phyloP scores from a whole-genome alignment of 2,329 filamentous ascomycete genomes.

The Verticillium longisporum region DNA sequence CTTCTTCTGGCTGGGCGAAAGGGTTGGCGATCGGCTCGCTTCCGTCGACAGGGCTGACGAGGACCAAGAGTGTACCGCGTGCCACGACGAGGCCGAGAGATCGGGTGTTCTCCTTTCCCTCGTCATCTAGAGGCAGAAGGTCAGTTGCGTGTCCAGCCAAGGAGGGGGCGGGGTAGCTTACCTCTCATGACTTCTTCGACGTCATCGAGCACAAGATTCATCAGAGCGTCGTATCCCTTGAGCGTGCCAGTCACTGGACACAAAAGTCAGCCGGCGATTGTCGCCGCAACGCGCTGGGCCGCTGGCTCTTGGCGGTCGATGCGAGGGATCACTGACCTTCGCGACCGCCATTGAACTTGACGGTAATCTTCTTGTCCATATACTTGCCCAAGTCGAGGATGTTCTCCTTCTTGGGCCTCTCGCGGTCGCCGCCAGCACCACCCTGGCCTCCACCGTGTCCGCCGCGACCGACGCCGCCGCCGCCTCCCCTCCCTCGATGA shows the following conservation, averaged over 20 bases:
- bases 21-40: slow-evolving; percentile 96
- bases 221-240: slow-evolving; percentile 94
- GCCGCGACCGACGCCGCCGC: slow-evolving; percentile 33
- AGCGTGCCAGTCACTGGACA: slow-evolving; percentile 72
- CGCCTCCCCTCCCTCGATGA: slow-evolving; percentile 33
- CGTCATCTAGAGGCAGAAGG: slow-evolving; percentile 60
- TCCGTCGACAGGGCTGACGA: slow-evolving; percentile 88
- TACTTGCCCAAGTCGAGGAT: slow-evolving; percentile 94
- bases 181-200: slow-evolving; percentile 86
- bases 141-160: slow-evolving; percentile 1
- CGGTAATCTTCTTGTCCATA: slow-evolving; percentile 90
- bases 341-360: slow-evolving; percentile 93
- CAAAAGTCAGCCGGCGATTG: not conserved
- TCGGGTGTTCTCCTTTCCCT: slow-evolving; percentile 79
- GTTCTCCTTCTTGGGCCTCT: slow-evolving; percentile 95
- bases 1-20: slow-evolving; percentile 70
- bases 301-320: not conserved
- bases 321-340: slow-evolving; percentile 55
- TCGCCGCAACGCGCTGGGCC: not conserved
- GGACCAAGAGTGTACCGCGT: slow-evolving; percentile 83
- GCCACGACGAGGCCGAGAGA: slow-evolving; percentile 83
- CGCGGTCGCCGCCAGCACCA: slow-evolving; percentile 33
- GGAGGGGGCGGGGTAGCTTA: slow-evolving; percentile 27
- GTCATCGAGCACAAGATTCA: slow-evolving; percentile 95
- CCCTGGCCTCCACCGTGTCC: slow-evolving; percentile 34